phyloP scores from a whole-genome alignment of 169 alveolate genomes.

The Amoebophrya sp. region DNA sequence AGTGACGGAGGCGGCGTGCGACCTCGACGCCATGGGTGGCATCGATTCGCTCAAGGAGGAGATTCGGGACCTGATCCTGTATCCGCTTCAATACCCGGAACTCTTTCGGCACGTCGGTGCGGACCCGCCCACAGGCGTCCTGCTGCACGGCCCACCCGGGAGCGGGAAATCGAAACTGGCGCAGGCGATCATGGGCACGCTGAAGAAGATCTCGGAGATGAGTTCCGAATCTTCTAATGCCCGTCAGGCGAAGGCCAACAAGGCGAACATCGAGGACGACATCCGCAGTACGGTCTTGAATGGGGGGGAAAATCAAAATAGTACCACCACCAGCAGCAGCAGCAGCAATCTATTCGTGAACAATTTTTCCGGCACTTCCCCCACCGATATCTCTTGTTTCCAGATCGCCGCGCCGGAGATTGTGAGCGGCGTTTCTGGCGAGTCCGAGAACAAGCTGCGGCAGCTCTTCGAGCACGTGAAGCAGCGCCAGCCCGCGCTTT shows the following conservation, averaged over 20 bases:
- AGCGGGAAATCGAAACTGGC: conserved; percentile 91
- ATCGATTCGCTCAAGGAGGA: conserved; percentile 47
- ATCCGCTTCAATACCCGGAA: conserved; percentile 55
- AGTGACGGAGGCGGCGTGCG: neutral
- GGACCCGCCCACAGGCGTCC: conserved; percentile 81
- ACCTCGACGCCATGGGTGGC: conserved; percentile 38
- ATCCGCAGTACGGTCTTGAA: too few species aligned
- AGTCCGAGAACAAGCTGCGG: conserved; percentile 76
- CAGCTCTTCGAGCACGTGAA: conserved; percentile 69
- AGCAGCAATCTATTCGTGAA: too few species aligned
- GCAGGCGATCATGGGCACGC: conserved; percentile 73
- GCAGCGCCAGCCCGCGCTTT: conserved; percentile 67
- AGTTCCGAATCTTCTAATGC: too few species aligned
- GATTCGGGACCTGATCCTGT: conserved; percentile 44
- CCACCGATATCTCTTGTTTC: too few species aligned
- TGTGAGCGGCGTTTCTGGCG: conserved; percentile 82
- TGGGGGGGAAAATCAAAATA: too few species aligned
- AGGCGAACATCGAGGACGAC: too few species aligned
- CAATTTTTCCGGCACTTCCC: too few species aligned
- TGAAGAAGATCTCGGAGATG: too few species aligned
- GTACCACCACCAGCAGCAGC: too few species aligned
- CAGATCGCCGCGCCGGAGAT: conserved; percentile 37
- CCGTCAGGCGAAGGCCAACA: too few species aligned
- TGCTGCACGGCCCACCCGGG: conserved; percentile 95
- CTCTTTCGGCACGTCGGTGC: conserved; percentile 65